These are phyloP conservation scores for Ascoidea asiatica DNA, from an alignment of 805 yeast species.

Conservation along the genomic window DNA sequence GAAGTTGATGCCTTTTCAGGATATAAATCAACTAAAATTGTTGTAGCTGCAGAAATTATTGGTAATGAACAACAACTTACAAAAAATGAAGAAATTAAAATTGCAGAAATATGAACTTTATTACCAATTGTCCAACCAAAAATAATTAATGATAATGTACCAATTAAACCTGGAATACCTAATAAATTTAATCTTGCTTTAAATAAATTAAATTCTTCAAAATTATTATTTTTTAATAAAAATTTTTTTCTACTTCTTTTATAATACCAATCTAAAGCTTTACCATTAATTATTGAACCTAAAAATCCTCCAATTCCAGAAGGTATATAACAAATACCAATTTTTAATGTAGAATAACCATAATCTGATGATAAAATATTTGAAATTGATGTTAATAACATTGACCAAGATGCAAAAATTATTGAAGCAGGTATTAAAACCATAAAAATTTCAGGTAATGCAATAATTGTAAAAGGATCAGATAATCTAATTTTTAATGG, in stretches of 20 bases:
- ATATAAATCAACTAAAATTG: constrained; percentile 63
- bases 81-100: constrained; percentile 43
- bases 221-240: constrained; percentile 9
- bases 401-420: constrained; percentile 51
- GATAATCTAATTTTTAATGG: not conserved
- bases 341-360: constrained; percentile 34
- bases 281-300: constrained; percentile 50
- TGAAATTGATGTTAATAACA: constrained; percentile 51
- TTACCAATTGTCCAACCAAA: constrained; percentile 66
- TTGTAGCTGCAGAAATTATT: constrained; percentile 42
- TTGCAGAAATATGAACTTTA: constrained; percentile 33
- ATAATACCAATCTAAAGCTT: constrained; percentile 30
- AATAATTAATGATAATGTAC: constrained; percentile 28
- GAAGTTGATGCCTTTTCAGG: constrained; percentile 65
- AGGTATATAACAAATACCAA: constrained; percentile 67
- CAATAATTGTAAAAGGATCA: not conserved
- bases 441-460: constrained; percentile 1
- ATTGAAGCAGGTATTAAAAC: constrained; percentile 3
- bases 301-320: constrained; percentile 54
- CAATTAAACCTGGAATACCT: constrained; percentile 21
- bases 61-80: constrained; percentile 47
- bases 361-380: constrained; percentile 39
- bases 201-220: constrained; percentile 35
- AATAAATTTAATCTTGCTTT: constrained; percentile 20
- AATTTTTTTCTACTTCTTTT: constrained; percentile 1